Evolutionary conservation across 768 basidiomycete species (phyloP), one percentile per base, ranked within the genome.

Genomic region (Glaciozyma antarctica): DNA sequence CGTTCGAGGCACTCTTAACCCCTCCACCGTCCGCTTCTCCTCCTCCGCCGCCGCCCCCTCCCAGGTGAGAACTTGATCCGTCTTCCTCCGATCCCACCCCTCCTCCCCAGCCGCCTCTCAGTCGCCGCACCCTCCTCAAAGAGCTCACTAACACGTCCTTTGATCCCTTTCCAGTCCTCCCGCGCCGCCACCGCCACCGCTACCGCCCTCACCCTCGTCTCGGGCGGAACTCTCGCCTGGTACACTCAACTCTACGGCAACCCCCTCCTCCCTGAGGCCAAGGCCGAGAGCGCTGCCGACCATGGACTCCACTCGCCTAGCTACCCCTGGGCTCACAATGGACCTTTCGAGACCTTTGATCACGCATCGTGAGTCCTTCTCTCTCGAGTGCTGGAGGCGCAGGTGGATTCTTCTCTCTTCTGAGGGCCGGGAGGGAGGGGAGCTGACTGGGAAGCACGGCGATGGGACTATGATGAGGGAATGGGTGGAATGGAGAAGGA

Each of bases 201-300:
- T 21, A 60, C 56, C 43, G 62, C 57, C 13, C 41, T 62, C 41
- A 54, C 69, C 21, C 47, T 54, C 61, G 77, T 88, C 76, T 83
- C 92, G 55, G 88, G 79, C 67, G 95, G 95, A 67, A 87, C 94
- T 55, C 83, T 95, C 77, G 90, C 90, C 62, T 95, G 90, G 90
- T 99, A 99, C 81, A 86, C 89, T 73, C 87, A 92, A 77, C 83
- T 92, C 63, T 98, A 92, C 77, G 95, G 93, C 69, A 81, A 92
- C 63, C 90, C 92, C 41, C 90, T 98, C 79, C 74, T 98, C 71
- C 85, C 88, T 65, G 86, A 95, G 78, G 94, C 87, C 9, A 89
- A 90, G 75, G 95, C 95, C 55, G 91, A 88, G 78, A 86, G 88
- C 67, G 86, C 86, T 60, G 89, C 86, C 53, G 95, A 99, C 70